Percentiles rank a stretch among this genome's conserved stretches.
Conservation (phyloP, 345 rosid genomes). For the Acer negundo region DNA sequence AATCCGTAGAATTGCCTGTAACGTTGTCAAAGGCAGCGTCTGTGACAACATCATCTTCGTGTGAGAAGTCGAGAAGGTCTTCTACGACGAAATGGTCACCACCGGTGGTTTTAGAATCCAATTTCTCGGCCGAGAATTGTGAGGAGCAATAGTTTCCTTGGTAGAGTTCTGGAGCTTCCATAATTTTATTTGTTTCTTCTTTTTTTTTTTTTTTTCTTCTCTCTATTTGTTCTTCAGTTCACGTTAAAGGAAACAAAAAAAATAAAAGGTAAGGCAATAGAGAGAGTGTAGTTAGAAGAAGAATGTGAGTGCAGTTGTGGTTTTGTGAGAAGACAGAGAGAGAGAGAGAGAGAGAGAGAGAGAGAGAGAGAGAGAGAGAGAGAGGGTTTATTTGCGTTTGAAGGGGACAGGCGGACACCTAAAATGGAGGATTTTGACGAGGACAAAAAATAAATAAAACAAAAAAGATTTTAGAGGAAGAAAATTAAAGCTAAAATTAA, state of each 20-base stretch:
- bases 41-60: conserved; percentile 56
- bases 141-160: conserved; percentile 38
- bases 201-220: background rate
- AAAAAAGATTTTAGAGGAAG: background rate
- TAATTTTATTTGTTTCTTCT: background rate
- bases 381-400: conserved; percentile 50
- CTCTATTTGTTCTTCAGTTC: background rate
- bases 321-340: conserved; percentile 30
- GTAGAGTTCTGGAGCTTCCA: conserved; percentile 39
- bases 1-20: conserved; percentile 48
- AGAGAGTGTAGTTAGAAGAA: conserved; percentile 28
- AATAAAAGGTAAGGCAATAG: background rate
- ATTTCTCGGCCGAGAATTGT: conserved; percentile 37
- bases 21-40: conserved; percentile 35
- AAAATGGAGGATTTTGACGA: conserved; percentile 55
- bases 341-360: conserved; percentile 26
- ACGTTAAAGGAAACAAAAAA: conserved; percentile 1
- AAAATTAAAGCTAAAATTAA: conserved; percentile 4
- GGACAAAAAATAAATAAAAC: background rate
- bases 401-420: conserved; percentile 54
- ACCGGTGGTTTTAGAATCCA: conserved; percentile 30
- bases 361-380: conserved; percentile 29
- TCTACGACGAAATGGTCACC: conserved; percentile 83
- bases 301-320: conserved; percentile 37
- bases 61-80: conserved; percentile 86